Evolutionary conservation across 768 basidiomycete species (phyloP), one percentile per base, ranked within the genome.

Genomic region (Amanita molliuscula): DNA sequence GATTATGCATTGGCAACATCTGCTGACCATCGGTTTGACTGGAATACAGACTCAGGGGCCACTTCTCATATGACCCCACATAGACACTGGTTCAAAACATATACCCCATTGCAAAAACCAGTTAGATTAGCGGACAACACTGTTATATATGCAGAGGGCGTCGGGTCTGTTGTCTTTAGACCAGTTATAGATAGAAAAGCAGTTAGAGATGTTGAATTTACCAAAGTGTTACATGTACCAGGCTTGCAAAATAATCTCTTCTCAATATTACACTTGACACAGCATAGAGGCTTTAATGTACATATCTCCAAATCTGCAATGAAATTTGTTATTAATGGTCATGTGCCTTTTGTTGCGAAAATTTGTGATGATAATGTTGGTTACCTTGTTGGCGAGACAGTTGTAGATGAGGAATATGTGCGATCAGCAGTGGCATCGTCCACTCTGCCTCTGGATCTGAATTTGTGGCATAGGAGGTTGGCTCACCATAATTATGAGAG

Each of bases 171-270:
- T 16, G 38, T 50, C 5, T 54, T 56, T 48, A 9, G 33, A 8
- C 55, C 55, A 13, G n/a, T 34, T 28, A 21, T 56, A 21, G 20
- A 47, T 42, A 44, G 42, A 42, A 35, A 37, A 20, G 6, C 26
- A n/a, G 45, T 20, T 6, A 29, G 35, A 35, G 46, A 48, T 25
- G 44, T 58, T 21, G 40, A 48, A 15, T 55, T 58, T 31, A 52
- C 28, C 16, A 23, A 35, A 38, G 56, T 57, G 5, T 34, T 57
- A 16, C 49, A 57, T 52, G 52, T 57, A 20, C 56, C 56, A 18
- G 45, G 23, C 6, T 52, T 57, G 3, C 38, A 47, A 16, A 55
- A 42, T 43, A 58, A 58, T 31, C 52, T 57, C 8, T 44, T 57
- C 28, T 42, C 56, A 18, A 11, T 41, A 8, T 13, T 41, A 41